Base-by-base conservation (phyloP, 2,329 filamentous ascomycete genomes). In the Fusarium virguliforme region DNA sequence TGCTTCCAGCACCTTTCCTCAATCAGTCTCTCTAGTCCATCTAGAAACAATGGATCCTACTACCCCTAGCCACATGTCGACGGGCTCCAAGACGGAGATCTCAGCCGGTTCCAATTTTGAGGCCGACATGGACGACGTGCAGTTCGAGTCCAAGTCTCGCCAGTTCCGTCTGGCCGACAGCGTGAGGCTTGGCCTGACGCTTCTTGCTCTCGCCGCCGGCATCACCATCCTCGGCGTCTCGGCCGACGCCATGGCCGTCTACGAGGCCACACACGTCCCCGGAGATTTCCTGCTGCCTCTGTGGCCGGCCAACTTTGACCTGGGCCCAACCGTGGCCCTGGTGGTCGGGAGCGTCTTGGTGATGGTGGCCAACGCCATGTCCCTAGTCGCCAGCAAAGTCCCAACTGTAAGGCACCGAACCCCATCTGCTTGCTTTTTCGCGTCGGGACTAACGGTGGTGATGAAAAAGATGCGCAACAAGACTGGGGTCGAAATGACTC, bases 231-330 rank as follows among this genome's bases (percentile, higher is more conserved):
- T 91, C 8, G 88, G 85, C 28, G 82, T 89, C 10, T 84, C 88
- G 4, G 86, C 83, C 70, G 83, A 90, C 75, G 83, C 86, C 6
- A 79, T 90, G 43, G 78, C 82, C 32, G 85, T 88, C 38, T 91
- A 89, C 79, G 83, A 88, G 70, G 79, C 80, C 30, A 91, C 89
- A 2, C 83, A 85, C 62, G 76, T 87, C 15, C 74, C 85, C 1
- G 75, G 76, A 18, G 82, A 84, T 50, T 87, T 82, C 73, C 73
- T 85, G 24, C 82, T 90, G 18, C 82, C 88, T 1, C 75, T 91
- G 54, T 91, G 89, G 89, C 89, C 89, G 0, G 78, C 82, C 13
- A 79, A 85, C 32, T 88, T 91, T 74, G 85, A 90, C 75, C 75
- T 89, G 35, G 83, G 86, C 53, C 88, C 89, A 3, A 88, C 86